These are phyloP conservation scores for Lepiota venenata DNA, from an alignment of 768 basidiomycete genomes.

Conservation along the genomic window DNA sequence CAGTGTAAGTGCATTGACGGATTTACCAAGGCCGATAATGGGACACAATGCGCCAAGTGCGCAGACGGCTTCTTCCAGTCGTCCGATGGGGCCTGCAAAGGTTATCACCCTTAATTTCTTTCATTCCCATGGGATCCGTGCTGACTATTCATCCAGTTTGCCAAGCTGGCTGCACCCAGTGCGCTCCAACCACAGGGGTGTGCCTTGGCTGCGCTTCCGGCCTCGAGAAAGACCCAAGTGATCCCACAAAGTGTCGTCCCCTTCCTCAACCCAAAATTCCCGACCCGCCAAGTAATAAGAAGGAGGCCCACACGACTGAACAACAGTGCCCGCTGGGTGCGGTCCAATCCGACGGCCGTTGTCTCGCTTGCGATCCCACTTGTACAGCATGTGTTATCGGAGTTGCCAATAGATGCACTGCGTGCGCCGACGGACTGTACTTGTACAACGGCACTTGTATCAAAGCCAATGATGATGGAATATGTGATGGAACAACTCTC, in stretches of 20 bases:
- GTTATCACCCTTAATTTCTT: conserved; percentile 40
- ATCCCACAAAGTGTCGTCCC: conserved; percentile 63
- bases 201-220: conserved; percentile 70
- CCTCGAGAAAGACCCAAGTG: conserved; percentile 60
- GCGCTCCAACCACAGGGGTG: conserved; percentile 58
- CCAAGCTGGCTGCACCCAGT: conserved; percentile 68
- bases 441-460: conserved; percentile 67
- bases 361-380: conserved; percentile 54
- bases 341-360: conserved; percentile 51
- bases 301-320: conserved; percentile 48
- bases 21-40: conserved; percentile 65
- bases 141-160: conserved; percentile 53
- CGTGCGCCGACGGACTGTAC: conserved; percentile 61
- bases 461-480: conserved; percentile 56
- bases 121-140: conserved; percentile 15
- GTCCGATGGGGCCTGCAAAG: conserved; percentile 69
- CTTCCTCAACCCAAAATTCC: neutral
- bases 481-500: conserved; percentile 62
- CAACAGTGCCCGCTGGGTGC: conserved; percentile 61
- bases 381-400: conserved; percentile 68
- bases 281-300: conserved; percentile 10
- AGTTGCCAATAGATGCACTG: conserved; percentile 63
- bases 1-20: conserved; percentile 75
- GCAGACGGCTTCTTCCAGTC: conserved; percentile 70
- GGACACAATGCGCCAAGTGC: conserved; percentile 75